These are phyloP conservation scores for Xylariales sp. DNA, from an alignment of 2,329 filamentous ascomycete species.

Conservation along the genomic window DNA sequence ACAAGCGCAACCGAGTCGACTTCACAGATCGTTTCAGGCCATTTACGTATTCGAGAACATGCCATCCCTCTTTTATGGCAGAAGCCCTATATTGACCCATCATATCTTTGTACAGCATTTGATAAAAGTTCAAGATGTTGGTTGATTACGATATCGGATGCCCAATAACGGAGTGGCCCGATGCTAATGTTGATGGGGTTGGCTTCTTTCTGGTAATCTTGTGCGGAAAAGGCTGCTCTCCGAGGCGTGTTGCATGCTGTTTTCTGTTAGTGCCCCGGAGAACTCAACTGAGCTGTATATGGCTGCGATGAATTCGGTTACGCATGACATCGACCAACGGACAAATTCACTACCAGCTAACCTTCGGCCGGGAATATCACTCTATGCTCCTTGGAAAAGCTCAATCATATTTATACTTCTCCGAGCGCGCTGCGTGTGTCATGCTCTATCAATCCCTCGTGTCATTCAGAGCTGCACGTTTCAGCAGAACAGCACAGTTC, in stretches of 20 bases:
- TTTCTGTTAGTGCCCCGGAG: conserved; percentile 5
- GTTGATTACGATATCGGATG: conserved; percentile 7
- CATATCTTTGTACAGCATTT: not conserved
- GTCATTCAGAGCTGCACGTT: conserved; percentile 5
- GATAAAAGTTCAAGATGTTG: not conserved
- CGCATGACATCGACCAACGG: conserved; percentile 2
- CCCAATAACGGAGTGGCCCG: conserved; percentile 2
- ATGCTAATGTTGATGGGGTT: conserved; percentile 3
- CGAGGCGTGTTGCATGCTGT: conserved; percentile 4
- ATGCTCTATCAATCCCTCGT: conserved; percentile 3
- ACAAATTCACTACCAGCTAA: conserved; percentile 1
- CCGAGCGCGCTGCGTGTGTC: conserved; percentile 2
- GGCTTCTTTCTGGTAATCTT: conserved; percentile 4
- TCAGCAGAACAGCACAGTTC: not conserved
- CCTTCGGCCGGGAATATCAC: conserved; percentile 3
- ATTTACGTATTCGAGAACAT: conserved; percentile 5
- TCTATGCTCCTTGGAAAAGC: not conserved
- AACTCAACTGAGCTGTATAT: conserved; percentile 3
- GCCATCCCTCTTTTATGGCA: conserved; percentile 1
- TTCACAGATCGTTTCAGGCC: conserved; percentile 3
- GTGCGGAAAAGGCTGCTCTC: conserved; percentile 1
- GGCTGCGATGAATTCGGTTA: conserved; percentile 1
- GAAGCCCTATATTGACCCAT: not conserved
- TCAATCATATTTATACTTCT: not conserved
- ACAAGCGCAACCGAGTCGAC: not conserved